These are phyloP conservation scores for Dryas alaskensis DNA, from an alignment of 306 rosid species.

Conservation along the genomic window DNA sequence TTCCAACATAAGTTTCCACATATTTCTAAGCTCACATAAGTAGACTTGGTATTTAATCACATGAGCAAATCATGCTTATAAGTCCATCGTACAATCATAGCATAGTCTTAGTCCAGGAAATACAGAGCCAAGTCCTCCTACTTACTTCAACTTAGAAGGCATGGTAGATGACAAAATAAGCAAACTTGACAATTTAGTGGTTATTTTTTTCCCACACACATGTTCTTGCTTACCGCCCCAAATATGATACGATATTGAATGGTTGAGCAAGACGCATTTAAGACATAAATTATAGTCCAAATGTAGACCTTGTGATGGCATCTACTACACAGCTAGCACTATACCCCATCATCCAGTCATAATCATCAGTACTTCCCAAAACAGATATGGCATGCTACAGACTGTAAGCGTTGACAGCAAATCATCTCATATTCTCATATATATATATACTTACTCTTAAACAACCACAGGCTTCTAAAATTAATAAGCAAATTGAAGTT, in stretches of 20 bases:
- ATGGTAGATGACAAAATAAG: background rate
- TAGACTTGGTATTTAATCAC: background rate
- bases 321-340: conserved; percentile 36
- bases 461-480: conserved; percentile 2
- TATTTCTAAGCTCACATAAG: background rate
- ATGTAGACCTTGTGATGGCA: conserved; percentile 30
- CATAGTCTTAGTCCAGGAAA: background rate
- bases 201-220: conserved; percentile 11
- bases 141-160: background rate
- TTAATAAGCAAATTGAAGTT: conserved; percentile 5
- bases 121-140: background rate
- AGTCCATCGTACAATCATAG: background rate
- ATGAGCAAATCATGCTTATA: background rate
- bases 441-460: background rate
- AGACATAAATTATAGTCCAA: conserved; percentile 23
- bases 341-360: conserved; percentile 18
- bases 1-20: background rate
- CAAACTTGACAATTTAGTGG: conserved; percentile 3
- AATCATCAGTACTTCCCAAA: conserved; percentile 11
- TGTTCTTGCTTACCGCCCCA: conserved; percentile 19
- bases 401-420: conserved; percentile 23
- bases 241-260: background rate
- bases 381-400: conserved; percentile 14
- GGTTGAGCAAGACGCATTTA: conserved; percentile 25
- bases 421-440: conserved; percentile 2